These are phyloP conservation scores for Aspergillus sergii DNA, from an alignment of 2,329 filamentous ascomycete genomes.

Conservation along the genomic window DNA sequence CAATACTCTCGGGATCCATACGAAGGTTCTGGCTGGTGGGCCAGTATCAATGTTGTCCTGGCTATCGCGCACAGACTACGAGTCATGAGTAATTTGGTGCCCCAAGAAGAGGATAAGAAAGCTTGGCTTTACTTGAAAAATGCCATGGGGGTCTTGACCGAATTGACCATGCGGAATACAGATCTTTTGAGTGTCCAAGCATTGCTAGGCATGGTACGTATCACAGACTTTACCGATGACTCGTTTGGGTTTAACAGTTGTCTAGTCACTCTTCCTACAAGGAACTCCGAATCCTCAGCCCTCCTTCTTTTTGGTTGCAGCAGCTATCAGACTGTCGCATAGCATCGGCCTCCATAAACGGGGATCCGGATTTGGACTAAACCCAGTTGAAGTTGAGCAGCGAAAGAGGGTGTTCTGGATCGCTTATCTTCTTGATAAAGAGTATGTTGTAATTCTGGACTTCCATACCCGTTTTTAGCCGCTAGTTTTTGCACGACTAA, in stretches of 20 bases:
- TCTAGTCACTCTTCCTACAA: conserved; percentile 82
- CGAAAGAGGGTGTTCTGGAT: conserved; percentile 79
- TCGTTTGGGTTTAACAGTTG: conserved; percentile 12
- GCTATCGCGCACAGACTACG: conserved; percentile 92
- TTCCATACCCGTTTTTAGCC: not conserved
- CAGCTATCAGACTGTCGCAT: conserved; percentile 86
- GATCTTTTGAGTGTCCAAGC: conserved; percentile 95
- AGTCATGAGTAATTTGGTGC: conserved; percentile 92
- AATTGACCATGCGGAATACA: conserved; percentile 93
- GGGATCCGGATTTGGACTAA: conserved; percentile 89
- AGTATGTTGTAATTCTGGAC: conserved; percentile 45
- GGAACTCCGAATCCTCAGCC: conserved; percentile 97
- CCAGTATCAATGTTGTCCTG: conserved; percentile 87
- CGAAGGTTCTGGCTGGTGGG: conserved; percentile 97
- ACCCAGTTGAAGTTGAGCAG: conserved; percentile 92
- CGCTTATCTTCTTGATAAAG: conserved; percentile 72
- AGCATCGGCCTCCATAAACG: conserved; percentile 95
- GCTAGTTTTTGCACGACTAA: conserved; percentile 15
- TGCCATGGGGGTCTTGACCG: conserved; percentile 87
- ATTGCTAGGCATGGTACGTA: conserved; percentile 76
- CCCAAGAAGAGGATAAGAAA: conserved; percentile 88
- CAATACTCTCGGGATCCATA: conserved; percentile 94
- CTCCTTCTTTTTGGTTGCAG: conserved; percentile 85
- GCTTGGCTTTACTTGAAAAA: conserved; percentile 97
- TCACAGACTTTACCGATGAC: not conserved